phyloP scores from a whole-genome alignment of 257 asterid species.

The Echites panduratus region DNA sequence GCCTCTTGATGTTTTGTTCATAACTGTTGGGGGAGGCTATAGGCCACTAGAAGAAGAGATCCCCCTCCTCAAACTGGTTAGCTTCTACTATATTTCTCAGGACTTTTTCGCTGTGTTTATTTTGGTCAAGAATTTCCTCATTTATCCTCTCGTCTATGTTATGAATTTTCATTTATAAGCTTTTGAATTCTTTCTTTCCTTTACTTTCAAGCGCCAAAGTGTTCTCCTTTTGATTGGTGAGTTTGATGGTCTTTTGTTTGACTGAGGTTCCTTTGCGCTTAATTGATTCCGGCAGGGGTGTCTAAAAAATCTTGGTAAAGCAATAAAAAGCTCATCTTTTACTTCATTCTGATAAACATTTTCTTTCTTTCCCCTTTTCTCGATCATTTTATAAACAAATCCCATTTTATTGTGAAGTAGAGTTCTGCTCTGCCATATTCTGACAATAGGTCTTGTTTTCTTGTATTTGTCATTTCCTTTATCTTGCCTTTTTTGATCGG shows the following conservation, averaged over 20 bases:
- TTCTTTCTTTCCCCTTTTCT: background rate
- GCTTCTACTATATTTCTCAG: background rate
- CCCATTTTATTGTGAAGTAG: background rate
- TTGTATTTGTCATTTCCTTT: background rate
- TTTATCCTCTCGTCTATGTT: background rate
- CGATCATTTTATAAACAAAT: background rate
- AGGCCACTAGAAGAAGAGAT: conserved; percentile 39
- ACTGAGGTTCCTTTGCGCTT: background rate
- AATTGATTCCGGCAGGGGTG: background rate
- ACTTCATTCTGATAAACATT: background rate
- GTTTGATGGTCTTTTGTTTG: background rate
- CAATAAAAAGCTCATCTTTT: background rate
- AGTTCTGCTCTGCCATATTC: background rate
- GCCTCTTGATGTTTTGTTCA: conserved; percentile 30
- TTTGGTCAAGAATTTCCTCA: background rate
- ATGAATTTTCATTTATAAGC: no score
- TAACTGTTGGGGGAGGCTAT: conserved; percentile 47
- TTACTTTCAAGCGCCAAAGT: background rate
- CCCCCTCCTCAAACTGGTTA: conserved; percentile 56
- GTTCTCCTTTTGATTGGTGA: conserved; percentile 2
- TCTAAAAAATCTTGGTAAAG: no score
- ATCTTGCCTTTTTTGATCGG: conserved; percentile 18
- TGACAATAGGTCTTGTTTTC: background rate
- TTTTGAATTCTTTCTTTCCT: background rate
- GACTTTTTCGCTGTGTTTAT: background rate